phyloP scores from a whole-genome alignment of 2,329 filamentous ascomycete species.

The Fusarium domesticum region DNA sequence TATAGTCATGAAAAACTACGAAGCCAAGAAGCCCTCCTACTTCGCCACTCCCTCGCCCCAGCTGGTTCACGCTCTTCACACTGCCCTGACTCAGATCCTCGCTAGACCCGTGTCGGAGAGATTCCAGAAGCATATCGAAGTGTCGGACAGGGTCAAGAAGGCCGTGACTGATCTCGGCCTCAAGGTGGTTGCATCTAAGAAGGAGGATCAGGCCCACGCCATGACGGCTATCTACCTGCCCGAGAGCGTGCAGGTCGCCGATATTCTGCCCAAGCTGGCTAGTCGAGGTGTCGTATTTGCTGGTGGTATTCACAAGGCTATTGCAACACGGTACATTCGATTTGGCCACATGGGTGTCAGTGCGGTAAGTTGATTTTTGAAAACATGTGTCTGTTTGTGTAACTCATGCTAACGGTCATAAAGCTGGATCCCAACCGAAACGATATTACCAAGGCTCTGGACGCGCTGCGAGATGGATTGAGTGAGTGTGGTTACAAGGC shows the following conservation, averaged over 20 bases:
- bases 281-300: constrained; percentile 92
- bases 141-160: constrained; percentile 83
- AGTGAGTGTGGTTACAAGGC: constrained; percentile 66
- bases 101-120: constrained; percentile 75
- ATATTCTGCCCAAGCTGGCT: constrained; percentile 79
- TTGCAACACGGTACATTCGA: constrained; percentile 87
- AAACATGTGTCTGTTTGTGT: neutral
- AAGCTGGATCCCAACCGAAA: constrained; percentile 71
- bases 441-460: constrained; percentile 81
- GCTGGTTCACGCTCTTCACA: constrained; percentile 88
- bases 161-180: constrained; percentile 76
- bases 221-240: constrained; percentile 98
- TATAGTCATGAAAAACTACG: constrained; percentile 95
- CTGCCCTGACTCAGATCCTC: constrained; percentile 80
- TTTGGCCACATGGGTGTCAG: constrained; percentile 98
- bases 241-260: constrained; percentile 73
- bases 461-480: constrained; percentile 71
- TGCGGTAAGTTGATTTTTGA: constrained; percentile 54
- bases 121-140: constrained; percentile 75
- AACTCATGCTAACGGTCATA: constrained; percentile 18
- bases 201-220: constrained; percentile 88
- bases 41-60: constrained; percentile 96
- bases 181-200: constrained; percentile 79
- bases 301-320: constrained; percentile 93
- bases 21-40: constrained; percentile 95